phyloP scores from a whole-genome alignment of 1,284 basidiomycete genomes.

The Cryptococcus jaspeensis region DNA sequence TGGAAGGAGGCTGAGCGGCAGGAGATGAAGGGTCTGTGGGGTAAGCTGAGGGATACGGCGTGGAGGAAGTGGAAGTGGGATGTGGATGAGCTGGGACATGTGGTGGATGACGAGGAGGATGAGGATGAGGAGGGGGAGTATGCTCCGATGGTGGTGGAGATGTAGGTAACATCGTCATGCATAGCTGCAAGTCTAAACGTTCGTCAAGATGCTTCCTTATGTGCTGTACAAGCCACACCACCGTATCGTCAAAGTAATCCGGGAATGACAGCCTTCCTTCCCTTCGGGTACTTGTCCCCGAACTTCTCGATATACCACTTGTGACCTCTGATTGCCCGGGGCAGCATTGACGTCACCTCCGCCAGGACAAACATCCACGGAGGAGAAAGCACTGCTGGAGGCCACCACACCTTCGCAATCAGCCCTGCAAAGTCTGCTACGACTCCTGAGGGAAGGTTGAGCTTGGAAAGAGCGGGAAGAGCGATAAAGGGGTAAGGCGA shows the following conservation, averaged over 20 bases:
- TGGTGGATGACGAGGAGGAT: slow-evolving; percentile 26
- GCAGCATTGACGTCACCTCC: slow-evolving; percentile 72
- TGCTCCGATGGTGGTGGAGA: slow-evolving; percentile 48
- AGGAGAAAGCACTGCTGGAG: slow-evolving; percentile 55
- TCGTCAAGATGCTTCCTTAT: not conserved
- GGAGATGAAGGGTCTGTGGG: slow-evolving; percentile 12
- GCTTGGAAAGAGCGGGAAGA: slow-evolving; percentile 39
- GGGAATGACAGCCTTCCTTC: slow-evolving; percentile 66
- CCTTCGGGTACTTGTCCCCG: slow-evolving; percentile 62
- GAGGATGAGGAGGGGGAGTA: slow-evolving; percentile 51
- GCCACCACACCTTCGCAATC: slow-evolving; percentile 20
- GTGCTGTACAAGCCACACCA: too few relatives aligned
- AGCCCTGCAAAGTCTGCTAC: not conserved
- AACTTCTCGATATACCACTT: slow-evolving; percentile 75
- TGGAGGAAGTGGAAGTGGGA: slow-evolving; percentile 32
- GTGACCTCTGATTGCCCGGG: slow-evolving; percentile 75
- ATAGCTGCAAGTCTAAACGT: not conserved
- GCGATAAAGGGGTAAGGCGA: slow-evolving; percentile 47
- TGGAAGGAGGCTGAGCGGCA: slow-evolving; percentile 11
- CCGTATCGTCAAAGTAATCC: slow-evolving; percentile 3
- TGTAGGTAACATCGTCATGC: slow-evolving; percentile 5
- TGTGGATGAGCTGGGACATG: slow-evolving; percentile 17
- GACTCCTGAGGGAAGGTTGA: slow-evolving; percentile 13
- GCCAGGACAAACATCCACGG: slow-evolving; percentile 73
- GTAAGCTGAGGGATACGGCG: slow-evolving; percentile 8